A percentile compares a stretch with the other conserved stretches of the same genome.
phyloP scores from a whole-genome alignment of 148 eudicot genomes.

The Spergularia marina region DNA sequence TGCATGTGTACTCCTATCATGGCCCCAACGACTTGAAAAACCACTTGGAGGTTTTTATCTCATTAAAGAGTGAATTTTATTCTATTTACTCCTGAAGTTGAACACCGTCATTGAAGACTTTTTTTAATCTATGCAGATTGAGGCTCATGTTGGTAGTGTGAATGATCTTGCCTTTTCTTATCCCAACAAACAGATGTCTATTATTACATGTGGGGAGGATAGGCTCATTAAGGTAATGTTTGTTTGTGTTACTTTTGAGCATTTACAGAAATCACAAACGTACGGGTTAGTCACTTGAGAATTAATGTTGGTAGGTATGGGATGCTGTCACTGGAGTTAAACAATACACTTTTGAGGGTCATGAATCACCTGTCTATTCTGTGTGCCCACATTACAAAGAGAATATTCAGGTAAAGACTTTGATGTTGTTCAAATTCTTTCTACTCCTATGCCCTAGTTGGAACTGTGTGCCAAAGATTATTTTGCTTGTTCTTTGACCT shows the following conservation, averaged over 20 bases:
- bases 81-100: neutral
- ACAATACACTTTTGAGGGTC: slow-evolving; percentile 71
- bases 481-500: slow-evolving; percentile 1
- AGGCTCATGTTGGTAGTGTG: slow-evolving; percentile 89
- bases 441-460: neutral
- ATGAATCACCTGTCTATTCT: slow-evolving; percentile 83
- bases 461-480: neutral
- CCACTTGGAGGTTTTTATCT: slow-evolving; percentile 71
- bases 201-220: slow-evolving; percentile 96
- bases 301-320: slow-evolving; percentile 57
- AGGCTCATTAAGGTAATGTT: slow-evolving; percentile 72
- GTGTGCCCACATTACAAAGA: slow-evolving; percentile 80
- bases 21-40: slow-evolving; percentile 67
- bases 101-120: neutral
- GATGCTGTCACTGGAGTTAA: slow-evolving; percentile 69
- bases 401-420: slow-evolving; percentile 56
- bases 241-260: neutral
- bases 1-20: slow-evolving; percentile 70
- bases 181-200: slow-evolving; percentile 68
- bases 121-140: slow-evolving; percentile 52
- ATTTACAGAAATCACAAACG: slow-evolving; percentile 1
- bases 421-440: neutral
- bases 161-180: slow-evolving; percentile 86
- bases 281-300: slow-evolving; percentile 15
- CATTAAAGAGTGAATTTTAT: neutral